phyloP scores from a whole-genome alignment of 306 rosid species.

The Hippophae gyantsensis region DNA sequence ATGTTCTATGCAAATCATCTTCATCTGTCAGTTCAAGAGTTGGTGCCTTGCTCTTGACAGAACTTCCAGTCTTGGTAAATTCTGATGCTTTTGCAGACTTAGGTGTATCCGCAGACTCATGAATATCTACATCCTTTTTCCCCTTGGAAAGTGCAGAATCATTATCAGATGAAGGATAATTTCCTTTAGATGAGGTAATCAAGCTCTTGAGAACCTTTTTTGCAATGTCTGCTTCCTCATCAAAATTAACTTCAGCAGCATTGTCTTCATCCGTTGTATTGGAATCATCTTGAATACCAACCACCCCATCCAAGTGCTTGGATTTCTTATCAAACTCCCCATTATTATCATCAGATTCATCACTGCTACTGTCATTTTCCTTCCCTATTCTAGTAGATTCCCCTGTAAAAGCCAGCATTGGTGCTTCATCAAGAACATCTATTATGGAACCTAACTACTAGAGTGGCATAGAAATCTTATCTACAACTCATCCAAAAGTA shows the following conservation, averaged over 20 bases:
- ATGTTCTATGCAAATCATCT: constrained; percentile 60
- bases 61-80: constrained; percentile 32
- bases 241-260: constrained; percentile 56
- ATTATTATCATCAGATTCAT: constrained; percentile 36
- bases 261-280: constrained; percentile 23
- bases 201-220: constrained; percentile 66
- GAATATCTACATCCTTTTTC: constrained; percentile 26
- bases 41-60: constrained; percentile 24
- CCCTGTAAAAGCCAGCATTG: constrained; percentile 30
- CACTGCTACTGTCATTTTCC: constrained; percentile 36
- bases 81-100: constrained; percentile 35
- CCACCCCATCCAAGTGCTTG: constrained; percentile 26
- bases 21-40: constrained; percentile 37
- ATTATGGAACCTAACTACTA: neutral
- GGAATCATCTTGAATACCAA: constrained; percentile 30
- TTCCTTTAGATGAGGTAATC: constrained; percentile 45
- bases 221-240: constrained; percentile 71
- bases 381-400: constrained; percentile 31
- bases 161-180: constrained; percentile 28
- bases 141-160: constrained; percentile 23
- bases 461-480: no score
- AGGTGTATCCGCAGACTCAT: constrained; percentile 27
- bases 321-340: constrained; percentile 20
- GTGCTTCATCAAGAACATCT: constrained; percentile 15
- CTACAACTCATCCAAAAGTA: no score